Base-by-base conservation (phyloP, 257 asterid genomes). In the Nicotiana knightiana region DNA sequence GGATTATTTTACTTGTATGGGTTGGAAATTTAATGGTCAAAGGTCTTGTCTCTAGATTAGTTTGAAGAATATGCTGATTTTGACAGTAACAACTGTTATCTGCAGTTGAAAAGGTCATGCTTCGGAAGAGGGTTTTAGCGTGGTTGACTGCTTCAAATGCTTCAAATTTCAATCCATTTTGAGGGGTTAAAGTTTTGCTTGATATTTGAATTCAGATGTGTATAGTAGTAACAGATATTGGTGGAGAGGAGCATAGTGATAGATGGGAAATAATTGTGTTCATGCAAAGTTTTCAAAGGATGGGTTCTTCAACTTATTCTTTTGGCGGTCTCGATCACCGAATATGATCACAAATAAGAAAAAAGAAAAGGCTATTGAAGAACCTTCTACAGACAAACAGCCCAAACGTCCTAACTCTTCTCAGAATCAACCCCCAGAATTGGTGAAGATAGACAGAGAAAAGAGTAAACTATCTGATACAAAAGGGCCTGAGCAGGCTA, bases 221-320 rank as follows among this genome's bases (percentile, higher is more conserved):
- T 54, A 48, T 48, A 16, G 32, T 64, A 65, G 13, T 53, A 53
- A 33, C 81, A 39, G 59, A 9, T 33, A 51, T 59, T 68, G 55
- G 67, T 35, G 33, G 82, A 17, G 57, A 39, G 39, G 26, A 37
- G 66, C 28, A 61, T 57, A 26, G 37, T 33, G 43, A 82, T 67
- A 71, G 57, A 84, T 75, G 87, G 87, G 84, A 67, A 81, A 84
- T 81, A 37, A 75, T 32, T 81, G 87, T 75, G 84, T 81, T 51
- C 83, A 84, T 76, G 78, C 79, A 2, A 84, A 66, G 55, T 35
- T 66, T 48, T 66, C 78, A 3, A 65, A 57, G 78, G 63, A 39
- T 68, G 78, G 83, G 43, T 66, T 81, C 39, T 73, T 73, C 75
- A 55, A 81, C 76, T 65, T 65, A 9, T 57, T 66, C 24, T 81